phyloP scores from a whole-genome alignment of 495 filamentous ascomycete genomes.

The Podospora comata region DNA sequence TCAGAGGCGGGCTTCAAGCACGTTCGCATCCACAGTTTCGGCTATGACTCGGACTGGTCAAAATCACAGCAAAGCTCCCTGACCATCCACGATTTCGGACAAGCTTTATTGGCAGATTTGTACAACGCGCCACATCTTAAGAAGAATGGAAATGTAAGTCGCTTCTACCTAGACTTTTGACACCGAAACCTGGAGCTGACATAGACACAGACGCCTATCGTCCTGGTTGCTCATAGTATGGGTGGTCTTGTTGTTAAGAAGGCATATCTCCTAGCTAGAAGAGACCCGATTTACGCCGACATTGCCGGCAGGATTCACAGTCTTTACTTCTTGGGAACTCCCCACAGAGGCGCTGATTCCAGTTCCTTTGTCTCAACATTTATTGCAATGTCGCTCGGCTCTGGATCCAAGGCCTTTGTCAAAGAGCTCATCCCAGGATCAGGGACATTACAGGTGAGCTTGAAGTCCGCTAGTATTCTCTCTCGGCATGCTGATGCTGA shows the following conservation, averaged over 20 bases:
- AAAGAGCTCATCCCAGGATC: slow-evolving; percentile 39
- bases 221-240: slow-evolving; percentile 34
- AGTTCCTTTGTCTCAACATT: slow-evolving; percentile 6
- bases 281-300: slow-evolving; percentile 20
- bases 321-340: slow-evolving; percentile 31
- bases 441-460: slow-evolving; percentile 4
- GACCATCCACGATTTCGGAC: slow-evolving; percentile 31
- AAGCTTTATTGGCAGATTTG: slow-evolving; percentile 24
- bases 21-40: slow-evolving; percentile 31
- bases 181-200: background rate
- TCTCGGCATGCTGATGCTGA: background rate
- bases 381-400: slow-evolving; percentile 11
- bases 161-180: background rate
- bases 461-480: background rate
- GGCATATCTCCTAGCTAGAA: slow-evolving; percentile 23
- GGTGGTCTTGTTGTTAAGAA: slow-evolving; percentile 35
- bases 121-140: slow-evolving; percentile 20
- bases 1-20: slow-evolving; percentile 28
- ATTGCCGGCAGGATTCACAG: slow-evolving; percentile 19
- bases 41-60: slow-evolving; percentile 30
- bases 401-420: slow-evolving; percentile 33
- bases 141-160: slow-evolving; percentile 6
- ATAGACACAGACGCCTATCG: slow-evolving; percentile 20
- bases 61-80: slow-evolving; percentile 16
- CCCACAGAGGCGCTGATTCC: slow-evolving; percentile 28